These are phyloP conservation scores for Suillus tomentosus DNA, from an alignment of 768 basidiomycete genomes.

Conservation along the genomic window DNA sequence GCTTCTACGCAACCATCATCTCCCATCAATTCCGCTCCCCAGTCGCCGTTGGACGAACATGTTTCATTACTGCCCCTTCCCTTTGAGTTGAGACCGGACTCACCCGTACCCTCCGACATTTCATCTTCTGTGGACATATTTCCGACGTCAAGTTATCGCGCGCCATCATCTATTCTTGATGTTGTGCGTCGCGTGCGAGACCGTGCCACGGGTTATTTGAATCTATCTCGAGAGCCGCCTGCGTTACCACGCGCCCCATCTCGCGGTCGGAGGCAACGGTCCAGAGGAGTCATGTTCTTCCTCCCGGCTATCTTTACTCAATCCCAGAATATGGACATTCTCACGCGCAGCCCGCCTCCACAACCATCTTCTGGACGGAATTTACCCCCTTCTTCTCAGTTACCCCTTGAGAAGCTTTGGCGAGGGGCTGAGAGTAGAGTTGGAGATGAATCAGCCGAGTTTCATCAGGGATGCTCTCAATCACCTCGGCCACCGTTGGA, in stretches of 20 bases:
- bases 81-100: slow-evolving; percentile 57
- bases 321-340: slow-evolving; percentile 33
- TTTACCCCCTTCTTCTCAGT: slow-evolving; percentile 15
- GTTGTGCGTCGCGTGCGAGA: slow-evolving; percentile 58
- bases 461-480: slow-evolving; percentile 34
- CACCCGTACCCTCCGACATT: slow-evolving; percentile 55
- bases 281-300: slow-evolving; percentile 75
- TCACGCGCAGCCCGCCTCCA: slow-evolving; percentile 34
- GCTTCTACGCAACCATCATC: slow-evolving; percentile 44
- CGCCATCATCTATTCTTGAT: slow-evolving; percentile 46
- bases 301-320: slow-evolving; percentile 78
- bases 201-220: slow-evolving; percentile 49
- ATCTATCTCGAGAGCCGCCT: slow-evolving; percentile 38
- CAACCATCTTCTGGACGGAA: slow-evolving; percentile 20
- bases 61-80: slow-evolving; percentile 63
- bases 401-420: slow-evolving; percentile 50
- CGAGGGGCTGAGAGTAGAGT: slow-evolving; percentile 37
- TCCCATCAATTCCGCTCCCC: slow-evolving; percentile 49
- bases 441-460: slow-evolving; percentile 24
- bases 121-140: slow-evolving; percentile 47
- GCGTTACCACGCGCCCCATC: slow-evolving; percentile 48
- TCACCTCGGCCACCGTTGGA: slow-evolving; percentile 26
- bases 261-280: slow-evolving; percentile 48
- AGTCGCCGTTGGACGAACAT: slow-evolving; percentile 50
- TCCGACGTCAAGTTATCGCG: slow-evolving; percentile 40